These are phyloP conservation scores for Trichoderma sp. DNA, from an alignment of 2,329 filamentous ascomycete species.

Conservation along the genomic window DNA sequence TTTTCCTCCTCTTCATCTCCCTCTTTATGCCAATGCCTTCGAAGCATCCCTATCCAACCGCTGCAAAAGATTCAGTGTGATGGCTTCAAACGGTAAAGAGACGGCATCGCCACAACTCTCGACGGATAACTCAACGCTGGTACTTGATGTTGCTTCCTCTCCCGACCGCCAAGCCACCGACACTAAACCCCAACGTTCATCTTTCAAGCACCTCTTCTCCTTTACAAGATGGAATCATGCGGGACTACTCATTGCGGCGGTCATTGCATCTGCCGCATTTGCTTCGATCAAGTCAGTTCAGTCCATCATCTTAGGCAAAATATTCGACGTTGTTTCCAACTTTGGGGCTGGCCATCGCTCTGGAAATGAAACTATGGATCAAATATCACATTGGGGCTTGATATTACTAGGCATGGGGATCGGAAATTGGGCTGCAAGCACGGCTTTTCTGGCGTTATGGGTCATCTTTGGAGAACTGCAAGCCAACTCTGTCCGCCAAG, in stretches of 20 bases:
- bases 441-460: slow-evolving; percentile 67
- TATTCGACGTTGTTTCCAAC: slow-evolving; percentile 69
- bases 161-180: neutral
- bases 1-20: neutral
- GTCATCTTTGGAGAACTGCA: slow-evolving; percentile 78
- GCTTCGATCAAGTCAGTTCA: slow-evolving; percentile 64
- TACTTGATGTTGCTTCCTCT: neutral
- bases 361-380: slow-evolving; percentile 49
- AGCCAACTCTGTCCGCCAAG: slow-evolving; percentile 60
- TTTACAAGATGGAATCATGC: slow-evolving; percentile 67
- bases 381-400: slow-evolving; percentile 59
- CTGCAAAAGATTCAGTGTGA: neutral
- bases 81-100: slow-evolving; percentile 14
- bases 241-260: slow-evolving; percentile 50
- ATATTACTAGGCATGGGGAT: slow-evolving; percentile 62
- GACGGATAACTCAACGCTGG: neutral
- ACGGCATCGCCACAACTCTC: neutral
- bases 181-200: slow-evolving; percentile 22
- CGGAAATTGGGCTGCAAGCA: slow-evolving; percentile 65
- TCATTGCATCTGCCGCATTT: slow-evolving; percentile 54
- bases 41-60: neutral
- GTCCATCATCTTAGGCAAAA: slow-evolving; percentile 67
- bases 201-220: slow-evolving; percentile 58
- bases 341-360: slow-evolving; percentile 57
- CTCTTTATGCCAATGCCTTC: neutral